These are phyloP conservation scores for Aphanomyces cochlioides DNA, from an alignment of 352 stramenopile genomes.

Conservation along the genomic window DNA sequence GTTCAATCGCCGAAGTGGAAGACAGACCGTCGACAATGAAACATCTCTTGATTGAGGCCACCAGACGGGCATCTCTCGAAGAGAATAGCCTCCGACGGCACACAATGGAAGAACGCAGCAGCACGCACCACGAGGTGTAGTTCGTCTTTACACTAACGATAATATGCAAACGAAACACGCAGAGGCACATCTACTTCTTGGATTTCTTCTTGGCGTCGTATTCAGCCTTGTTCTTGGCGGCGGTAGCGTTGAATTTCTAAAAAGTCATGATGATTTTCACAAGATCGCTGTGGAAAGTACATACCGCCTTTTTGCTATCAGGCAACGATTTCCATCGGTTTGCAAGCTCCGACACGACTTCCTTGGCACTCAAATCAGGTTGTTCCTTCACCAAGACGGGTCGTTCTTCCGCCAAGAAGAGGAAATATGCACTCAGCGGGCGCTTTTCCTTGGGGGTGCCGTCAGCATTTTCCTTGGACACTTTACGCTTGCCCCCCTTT, in stretches of 20 bases:
- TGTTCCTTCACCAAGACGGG: slow-evolving; percentile 15
- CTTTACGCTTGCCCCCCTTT: slow-evolving; percentile 18
- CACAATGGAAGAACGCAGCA: neutral
- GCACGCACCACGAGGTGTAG: neutral
- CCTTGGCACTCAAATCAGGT: slow-evolving; percentile 15
- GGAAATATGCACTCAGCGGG: slow-evolving; percentile 24
- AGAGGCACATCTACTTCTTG: slow-evolving; percentile 25
- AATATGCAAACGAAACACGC: slow-evolving; percentile 3
- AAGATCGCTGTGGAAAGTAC: neutral
- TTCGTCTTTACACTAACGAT: neutral
- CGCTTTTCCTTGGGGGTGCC: slow-evolving; percentile 30
- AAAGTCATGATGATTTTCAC: neutral
- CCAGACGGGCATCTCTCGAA: neutral
- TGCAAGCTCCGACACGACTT: slow-evolving; percentile 23
- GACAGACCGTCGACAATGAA: neutral
- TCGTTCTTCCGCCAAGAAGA: slow-evolving; percentile 30
- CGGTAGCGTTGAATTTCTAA: slow-evolving; percentile 27
- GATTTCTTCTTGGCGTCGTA: slow-evolving; percentile 28
- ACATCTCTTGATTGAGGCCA: slow-evolving; percentile 1
- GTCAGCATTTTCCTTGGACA: slow-evolving; percentile 26
- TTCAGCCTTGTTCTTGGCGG: slow-evolving; percentile 23
- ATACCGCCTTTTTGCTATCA: slow-evolving; percentile 12
- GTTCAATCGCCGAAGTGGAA: too few relatives aligned
- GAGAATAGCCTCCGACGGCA: neutral
- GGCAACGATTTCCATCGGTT: slow-evolving; percentile 22